Conservation (phyloP, 2,329 filamentous ascomycete genomes). For the Penicillium sp. region DNA sequence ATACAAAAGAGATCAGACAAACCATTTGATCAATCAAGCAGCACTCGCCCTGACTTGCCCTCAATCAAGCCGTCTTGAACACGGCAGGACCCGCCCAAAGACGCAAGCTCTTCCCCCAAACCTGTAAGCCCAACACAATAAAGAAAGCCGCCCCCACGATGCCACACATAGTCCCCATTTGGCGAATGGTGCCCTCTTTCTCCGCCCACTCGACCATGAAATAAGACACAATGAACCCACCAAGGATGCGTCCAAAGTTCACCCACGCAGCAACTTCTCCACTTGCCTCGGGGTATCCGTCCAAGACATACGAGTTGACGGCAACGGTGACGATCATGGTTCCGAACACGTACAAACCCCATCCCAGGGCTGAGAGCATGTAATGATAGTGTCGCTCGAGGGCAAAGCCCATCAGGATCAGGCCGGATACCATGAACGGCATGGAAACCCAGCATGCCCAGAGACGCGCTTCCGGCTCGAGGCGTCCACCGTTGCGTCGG, state of each 20-base stretch:
- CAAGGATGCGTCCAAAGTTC: conserved; percentile 50
- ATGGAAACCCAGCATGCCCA: conserved; percentile 49
- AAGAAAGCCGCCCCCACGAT: conserved; percentile 40
- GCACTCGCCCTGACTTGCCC: not conserved
- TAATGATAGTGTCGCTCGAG: conserved; percentile 53
- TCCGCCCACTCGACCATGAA: conserved; percentile 54
- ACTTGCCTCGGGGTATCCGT: conserved; percentile 56
- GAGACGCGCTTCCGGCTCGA: conserved; percentile 58
- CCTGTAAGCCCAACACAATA: conserved; percentile 36
- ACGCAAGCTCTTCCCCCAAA: conserved; percentile 40
- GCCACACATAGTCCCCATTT: conserved; percentile 50
- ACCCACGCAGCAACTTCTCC: conserved; percentile 56
- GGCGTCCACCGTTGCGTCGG: conserved; percentile 48
- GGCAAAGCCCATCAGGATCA: conserved; percentile 54
- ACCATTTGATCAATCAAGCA: too few relatives aligned
- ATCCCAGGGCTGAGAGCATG: conserved; percentile 50
- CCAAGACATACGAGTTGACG: conserved; percentile 53
- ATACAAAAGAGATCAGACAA: too few relatives aligned
- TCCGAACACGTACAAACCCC: conserved; percentile 57
- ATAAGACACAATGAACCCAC: conserved; percentile 54
- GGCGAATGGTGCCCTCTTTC: conserved; percentile 43
- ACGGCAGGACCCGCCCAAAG: conserved; percentile 10
- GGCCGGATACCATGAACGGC: conserved; percentile 50
- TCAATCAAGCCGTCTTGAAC: conserved; percentile 12
- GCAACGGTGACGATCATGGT: conserved; percentile 57